Conservation (phyloP, 768 basidiomycete species). For the Mycena chlorophos region DNA sequence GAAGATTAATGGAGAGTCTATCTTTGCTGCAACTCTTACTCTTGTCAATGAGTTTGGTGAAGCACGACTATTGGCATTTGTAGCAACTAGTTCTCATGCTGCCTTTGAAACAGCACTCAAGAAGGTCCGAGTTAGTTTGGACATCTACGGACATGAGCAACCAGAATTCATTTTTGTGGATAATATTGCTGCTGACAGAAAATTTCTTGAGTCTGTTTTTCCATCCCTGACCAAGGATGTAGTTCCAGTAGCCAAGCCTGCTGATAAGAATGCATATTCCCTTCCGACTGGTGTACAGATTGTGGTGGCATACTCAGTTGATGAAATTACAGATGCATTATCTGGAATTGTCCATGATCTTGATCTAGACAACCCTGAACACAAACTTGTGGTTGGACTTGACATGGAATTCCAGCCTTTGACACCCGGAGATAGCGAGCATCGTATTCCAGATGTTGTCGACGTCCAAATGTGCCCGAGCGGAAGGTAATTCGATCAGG, state of each 20-base stretch:
- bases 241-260: not conserved
- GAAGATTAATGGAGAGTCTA: conserved; percentile 5
- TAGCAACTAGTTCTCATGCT: conserved; percentile 9
- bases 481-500: conserved; percentile 24
- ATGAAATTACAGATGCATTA: not conserved
- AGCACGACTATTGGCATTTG: conserved; percentile 2
- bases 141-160: not conserved
- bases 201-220: not conserved
- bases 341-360: not conserved
- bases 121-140: not conserved
- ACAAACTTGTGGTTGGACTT: not conserved
- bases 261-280: not conserved
- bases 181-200: not conserved
- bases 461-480: not conserved
- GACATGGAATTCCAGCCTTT: conserved; percentile 19
- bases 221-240: not conserved
- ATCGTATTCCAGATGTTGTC: conserved; percentile 19
- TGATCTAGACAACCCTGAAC: not conserved
- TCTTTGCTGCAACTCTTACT: conserved; percentile 2
- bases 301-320: not conserved
- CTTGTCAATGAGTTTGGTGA: not conserved
- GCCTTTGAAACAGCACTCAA: not conserved
- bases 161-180: not conserved
- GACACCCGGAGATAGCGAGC: conserved; percentile 27
- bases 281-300: not conserved